Percentiles rank a stretch among this genome's conserved stretches.
phyloP scores from a whole-genome alignment of 768 basidiomycete species.

The Phlebiopsis gigantea region DNA sequence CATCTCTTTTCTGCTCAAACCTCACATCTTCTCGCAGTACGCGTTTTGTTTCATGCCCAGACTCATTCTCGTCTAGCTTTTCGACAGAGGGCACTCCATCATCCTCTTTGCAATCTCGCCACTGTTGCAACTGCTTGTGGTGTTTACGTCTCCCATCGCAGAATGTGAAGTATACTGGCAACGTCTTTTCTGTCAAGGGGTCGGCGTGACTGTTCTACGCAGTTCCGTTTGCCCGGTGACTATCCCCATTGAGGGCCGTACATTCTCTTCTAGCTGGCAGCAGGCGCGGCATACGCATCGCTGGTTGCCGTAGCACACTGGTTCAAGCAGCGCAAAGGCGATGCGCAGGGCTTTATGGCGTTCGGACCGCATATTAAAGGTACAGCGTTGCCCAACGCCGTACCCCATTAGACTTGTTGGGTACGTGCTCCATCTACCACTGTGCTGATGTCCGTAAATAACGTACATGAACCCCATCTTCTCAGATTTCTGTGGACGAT shows the following conservation, averaged over 20 bases:
- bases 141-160: constrained; percentile 56
- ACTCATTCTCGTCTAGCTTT: constrained; percentile 57
- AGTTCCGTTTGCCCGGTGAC: too few relatives aligned
- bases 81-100: constrained; percentile 66
- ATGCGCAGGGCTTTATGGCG: constrained; percentile 58
- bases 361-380: constrained; percentile 68
- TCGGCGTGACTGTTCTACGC: constrained; percentile 56
- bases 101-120: constrained; percentile 42
- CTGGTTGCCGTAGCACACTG: constrained; percentile 61
- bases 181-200: constrained; percentile 69
- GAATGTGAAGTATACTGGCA: constrained; percentile 77
- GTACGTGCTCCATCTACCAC: constrained; percentile 33
- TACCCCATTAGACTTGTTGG: constrained; percentile 47
- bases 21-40: constrained; percentile 26
- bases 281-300: constrained; percentile 57
- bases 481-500: constrained; percentile 72
- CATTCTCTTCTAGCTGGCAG: constrained; percentile 23
- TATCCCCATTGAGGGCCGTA: too few relatives aligned
- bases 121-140: constrained; percentile 44
- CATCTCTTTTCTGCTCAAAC: not conserved
- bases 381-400: constrained; percentile 57
- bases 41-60: constrained; percentile 58
- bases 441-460: not conserved
- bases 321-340: constrained; percentile 54
- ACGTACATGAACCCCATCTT: not conserved